phyloP scores from a whole-genome alignment of 257 asterid genomes.

The Salvia miltiorrhiza region DNA sequence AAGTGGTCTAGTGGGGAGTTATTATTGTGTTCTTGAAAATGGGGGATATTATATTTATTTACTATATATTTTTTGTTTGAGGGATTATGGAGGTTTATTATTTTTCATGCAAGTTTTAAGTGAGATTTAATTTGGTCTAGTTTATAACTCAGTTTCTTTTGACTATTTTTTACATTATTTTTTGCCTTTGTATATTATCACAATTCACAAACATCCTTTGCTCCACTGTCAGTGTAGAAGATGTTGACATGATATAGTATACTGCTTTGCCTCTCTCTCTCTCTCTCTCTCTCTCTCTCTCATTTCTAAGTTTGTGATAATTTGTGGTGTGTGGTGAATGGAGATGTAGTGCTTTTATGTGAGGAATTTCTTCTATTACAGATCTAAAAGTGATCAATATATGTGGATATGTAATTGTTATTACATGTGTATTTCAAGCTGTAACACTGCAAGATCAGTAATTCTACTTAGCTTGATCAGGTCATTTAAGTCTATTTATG shows the following conservation, averaged over 20 bases:
- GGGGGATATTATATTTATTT: neutral
- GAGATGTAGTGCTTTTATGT: neutral
- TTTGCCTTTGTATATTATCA: neutral
- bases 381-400: too few species aligned
- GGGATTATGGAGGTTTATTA: neutral
- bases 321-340: neutral
- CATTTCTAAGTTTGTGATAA: neutral
- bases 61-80: neutral
- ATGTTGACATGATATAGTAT: neutral
- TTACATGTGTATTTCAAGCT: neutral
- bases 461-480: neutral
- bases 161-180: neutral
- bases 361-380: neutral
- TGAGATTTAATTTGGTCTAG: neutral
- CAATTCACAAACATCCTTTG: neutral
- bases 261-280: neutral
- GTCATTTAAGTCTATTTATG: neutral
- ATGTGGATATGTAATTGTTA: too few species aligned
- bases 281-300: neutral
- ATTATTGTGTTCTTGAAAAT: conserved; percentile 6
- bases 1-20: neutral
- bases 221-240: conserved; percentile 1
- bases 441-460: too few species aligned
- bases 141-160: conserved; percentile 5
- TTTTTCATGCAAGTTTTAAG: neutral